A percentile compares a stretch with the other conserved stretches of the same genome.
Evolutionary conservation across 768 basidiomycete genomes (phyloP).

Genomic region (Panus rudis): DNA sequence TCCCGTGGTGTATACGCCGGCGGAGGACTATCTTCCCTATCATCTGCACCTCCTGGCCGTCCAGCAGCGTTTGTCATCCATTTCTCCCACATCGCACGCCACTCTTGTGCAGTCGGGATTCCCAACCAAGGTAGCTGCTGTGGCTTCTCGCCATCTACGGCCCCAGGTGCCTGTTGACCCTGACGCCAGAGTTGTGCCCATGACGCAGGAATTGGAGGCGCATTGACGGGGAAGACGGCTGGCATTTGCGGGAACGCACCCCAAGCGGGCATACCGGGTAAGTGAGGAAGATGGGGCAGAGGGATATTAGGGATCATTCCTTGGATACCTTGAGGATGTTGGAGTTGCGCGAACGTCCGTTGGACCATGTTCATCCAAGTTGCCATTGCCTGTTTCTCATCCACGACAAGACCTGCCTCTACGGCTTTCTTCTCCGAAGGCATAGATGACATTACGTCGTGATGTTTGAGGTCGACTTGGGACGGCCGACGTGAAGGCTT

Average conservation of each 20-base stretch:
- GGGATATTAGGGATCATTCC: constrained; percentile 48
- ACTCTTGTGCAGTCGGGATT: constrained; percentile 40
- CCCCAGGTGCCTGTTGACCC: constrained; percentile 7
- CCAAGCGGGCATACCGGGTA: constrained; percentile 48
- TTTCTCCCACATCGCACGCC: constrained; percentile 70
- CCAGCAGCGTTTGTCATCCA: constrained; percentile 52
- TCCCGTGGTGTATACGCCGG: constrained; percentile 68
- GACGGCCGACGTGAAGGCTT: not conserved
- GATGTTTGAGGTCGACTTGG: not conserved
- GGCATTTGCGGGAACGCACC: constrained; percentile 56
- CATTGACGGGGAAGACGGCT: constrained; percentile 73
- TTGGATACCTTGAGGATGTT: constrained; percentile 46
- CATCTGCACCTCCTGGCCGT: constrained; percentile 36
- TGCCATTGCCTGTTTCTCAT: constrained; percentile 29
- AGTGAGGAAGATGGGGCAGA: constrained; percentile 27
- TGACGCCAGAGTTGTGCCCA: constrained; percentile 31
- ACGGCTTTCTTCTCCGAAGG: constrained; percentile 14
- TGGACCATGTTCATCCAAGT: constrained; percentile 68
- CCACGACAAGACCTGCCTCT: constrained; percentile 19
- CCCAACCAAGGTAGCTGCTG: constrained; percentile 20
- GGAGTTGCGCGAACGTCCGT: constrained; percentile 55
- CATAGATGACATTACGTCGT: too few relatives aligned
- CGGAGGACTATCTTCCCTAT: too few relatives aligned
- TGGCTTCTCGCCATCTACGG: constrained; percentile 29
- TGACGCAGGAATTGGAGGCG: constrained; percentile 47